These are phyloP conservation scores for Lepidium africanum DNA, from an alignment of 345 rosid species.

Conservation along the genomic window DNA sequence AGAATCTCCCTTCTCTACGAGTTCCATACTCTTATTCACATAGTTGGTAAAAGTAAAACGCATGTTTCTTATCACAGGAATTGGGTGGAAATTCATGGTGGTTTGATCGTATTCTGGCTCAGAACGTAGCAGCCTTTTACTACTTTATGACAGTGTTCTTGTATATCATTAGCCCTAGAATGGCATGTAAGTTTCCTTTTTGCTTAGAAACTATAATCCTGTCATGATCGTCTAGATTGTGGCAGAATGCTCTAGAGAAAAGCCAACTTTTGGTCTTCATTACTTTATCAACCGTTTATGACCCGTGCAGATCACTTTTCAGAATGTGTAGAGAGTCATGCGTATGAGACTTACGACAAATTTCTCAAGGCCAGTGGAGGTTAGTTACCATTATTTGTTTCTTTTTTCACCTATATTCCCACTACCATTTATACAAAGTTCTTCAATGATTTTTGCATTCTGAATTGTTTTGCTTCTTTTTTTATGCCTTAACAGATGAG, in stretches of 20 bases:
- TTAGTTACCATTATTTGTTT: conserved; percentile 17
- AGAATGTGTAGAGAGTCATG: conserved; percentile 92
- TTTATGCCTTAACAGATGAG: conserved; percentile 42
- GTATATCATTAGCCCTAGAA: conserved; percentile 90
- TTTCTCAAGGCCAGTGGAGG: conserved; percentile 86
- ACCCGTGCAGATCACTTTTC: conserved; percentile 77
- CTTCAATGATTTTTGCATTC: not conserved
- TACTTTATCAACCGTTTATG: conserved; percentile 3
- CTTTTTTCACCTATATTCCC: not conserved
- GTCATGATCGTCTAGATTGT: not conserved
- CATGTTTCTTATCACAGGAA: conserved; percentile 52
- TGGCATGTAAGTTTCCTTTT: conserved; percentile 76
- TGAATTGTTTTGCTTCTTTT: not conserved
- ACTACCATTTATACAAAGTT: not conserved
- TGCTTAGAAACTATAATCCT: not conserved
- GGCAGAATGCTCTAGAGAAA: not conserved
- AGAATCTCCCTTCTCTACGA: not conserved
- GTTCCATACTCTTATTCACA: not conserved
- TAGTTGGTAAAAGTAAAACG: not conserved
- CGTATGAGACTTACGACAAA: conserved; percentile 92
- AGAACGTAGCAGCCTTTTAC: conserved; percentile 68
- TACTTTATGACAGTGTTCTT: conserved; percentile 84
- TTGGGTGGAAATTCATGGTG: conserved; percentile 95
- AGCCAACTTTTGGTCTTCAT: not conserved
- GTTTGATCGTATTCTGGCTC: conserved; percentile 90